Evolutionary conservation across 768 basidiomycete species (phyloP), one percentile per base, ranked within the genome.

Genomic region (Boletus tomentosulus): DNA sequence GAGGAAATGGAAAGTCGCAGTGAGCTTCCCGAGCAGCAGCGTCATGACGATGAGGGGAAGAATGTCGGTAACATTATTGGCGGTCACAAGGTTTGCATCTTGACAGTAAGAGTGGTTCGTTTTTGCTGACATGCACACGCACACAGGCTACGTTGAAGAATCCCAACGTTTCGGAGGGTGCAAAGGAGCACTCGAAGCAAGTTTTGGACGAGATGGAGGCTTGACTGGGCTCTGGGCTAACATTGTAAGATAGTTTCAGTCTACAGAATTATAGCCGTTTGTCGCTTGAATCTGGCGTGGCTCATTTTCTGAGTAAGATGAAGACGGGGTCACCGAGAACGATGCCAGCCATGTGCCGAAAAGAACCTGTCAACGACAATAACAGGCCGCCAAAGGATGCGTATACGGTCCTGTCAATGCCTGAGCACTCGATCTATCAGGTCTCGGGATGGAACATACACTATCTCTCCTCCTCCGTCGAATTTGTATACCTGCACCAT

Each of bases 351-450:
- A 99, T 80, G 74, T 98, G 94, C 53, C 97, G 83, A 73, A 85
- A 94, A 31, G 86, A 91, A 2, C 97, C 97, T 28, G 92, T 87
- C 48, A 99, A 73, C 0, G 97, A 93, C 85, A 99, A 86, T 37
- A 99, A 77, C 16, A 99, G 78, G 22, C 97, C 97, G 38, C 97
- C 97, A 56, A 97, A 99, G 8, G 96, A 98, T 41, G 89, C 88
- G 69, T 98, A 99, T 19, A 87, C 96, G 27, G 95, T 97, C 49
- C 95, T 98, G 62, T 45, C 16, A 38, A 51, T 33, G 16, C 15
- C 27, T 55, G 10, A 56, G 53, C 41, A 22, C n/a, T 31, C 12
- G 44, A 46, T 51, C 28, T 49, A 46, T 49, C 25, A 6, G 19
- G 42, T 38, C 24, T 16, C 7, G 8, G 46, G 34, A 30, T 48